phyloP scores from a whole-genome alignment of 129 eudicot genomes.

The Kitagawia praeruptora region DNA sequence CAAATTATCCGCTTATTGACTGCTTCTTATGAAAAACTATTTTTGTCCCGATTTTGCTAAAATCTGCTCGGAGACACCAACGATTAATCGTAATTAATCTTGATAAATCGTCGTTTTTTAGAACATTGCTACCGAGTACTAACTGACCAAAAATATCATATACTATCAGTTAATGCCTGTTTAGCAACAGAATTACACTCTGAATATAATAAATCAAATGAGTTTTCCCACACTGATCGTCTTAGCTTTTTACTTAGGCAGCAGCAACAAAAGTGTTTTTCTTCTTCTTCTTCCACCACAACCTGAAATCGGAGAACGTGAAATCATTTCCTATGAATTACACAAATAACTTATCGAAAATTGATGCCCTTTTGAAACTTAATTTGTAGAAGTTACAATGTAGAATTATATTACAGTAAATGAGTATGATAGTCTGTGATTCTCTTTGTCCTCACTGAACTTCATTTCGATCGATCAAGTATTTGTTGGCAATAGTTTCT shows the following conservation, averaged over 20 bases:
- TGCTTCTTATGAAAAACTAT: too few species aligned
- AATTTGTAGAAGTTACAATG: background rate
- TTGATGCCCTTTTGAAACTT: background rate
- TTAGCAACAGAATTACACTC: background rate
- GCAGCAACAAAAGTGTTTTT: background rate
- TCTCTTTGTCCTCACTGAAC: background rate
- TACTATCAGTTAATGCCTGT: too few species aligned
- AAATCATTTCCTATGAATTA: background rate
- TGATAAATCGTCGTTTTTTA: too few species aligned
- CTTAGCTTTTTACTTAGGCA: background rate
- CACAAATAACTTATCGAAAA: too few species aligned
- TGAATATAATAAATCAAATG: background rate
- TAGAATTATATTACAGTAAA: background rate
- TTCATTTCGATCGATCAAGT: background rate
- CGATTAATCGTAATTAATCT: too few species aligned
- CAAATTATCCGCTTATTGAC: too few species aligned
- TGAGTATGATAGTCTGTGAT: background rate
- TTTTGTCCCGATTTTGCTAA: too few species aligned
- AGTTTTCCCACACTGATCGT: background rate
- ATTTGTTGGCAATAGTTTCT: too few species aligned
- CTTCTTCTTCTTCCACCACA: slow-evolving; percentile 1
- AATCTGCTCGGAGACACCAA: too few species aligned
- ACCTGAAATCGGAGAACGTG: background rate
- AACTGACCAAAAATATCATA: background rate
- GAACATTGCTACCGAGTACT: too few species aligned